Percentiles rank a stretch among this genome's conserved stretches.
Conservation (phyloP, 352 stramenopile species). For the Phytopythium mirpurense region DNA sequence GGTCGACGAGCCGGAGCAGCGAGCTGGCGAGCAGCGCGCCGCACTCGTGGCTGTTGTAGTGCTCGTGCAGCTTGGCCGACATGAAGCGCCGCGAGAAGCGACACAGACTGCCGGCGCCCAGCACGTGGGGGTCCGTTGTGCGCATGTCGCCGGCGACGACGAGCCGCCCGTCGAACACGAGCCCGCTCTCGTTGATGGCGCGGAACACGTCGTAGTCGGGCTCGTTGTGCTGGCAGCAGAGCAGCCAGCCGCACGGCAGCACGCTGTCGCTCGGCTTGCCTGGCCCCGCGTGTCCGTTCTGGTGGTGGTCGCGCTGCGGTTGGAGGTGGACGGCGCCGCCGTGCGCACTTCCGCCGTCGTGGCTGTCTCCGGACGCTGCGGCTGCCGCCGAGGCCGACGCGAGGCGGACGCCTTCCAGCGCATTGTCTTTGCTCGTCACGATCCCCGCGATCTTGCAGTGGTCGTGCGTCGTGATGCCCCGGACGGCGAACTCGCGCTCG, state of each 20-base stretch:
- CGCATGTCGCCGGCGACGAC: constrained; percentile 85
- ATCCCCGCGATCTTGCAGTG: constrained; percentile 46
- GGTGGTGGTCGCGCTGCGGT: no score
- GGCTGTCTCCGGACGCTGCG: not conserved
- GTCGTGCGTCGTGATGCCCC: constrained; percentile 32
- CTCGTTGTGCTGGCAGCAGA: constrained; percentile 84
- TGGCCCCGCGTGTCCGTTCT: no score
- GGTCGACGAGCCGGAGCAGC: constrained; percentile 67
- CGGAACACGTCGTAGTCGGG: constrained; percentile 86
- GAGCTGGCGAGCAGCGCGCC: constrained; percentile 62
- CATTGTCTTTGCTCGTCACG: constrained; percentile 22
- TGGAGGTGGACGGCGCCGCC: not conserved
- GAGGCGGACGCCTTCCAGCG: constrained; percentile 41
- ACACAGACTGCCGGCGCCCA: constrained; percentile 61
- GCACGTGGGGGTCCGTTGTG: constrained; percentile 80
- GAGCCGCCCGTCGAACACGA: constrained; percentile 90
- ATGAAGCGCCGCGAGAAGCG: constrained; percentile 84
- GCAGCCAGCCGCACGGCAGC: constrained; percentile 59
- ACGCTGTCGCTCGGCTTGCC: constrained; percentile 8
- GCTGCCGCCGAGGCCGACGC: constrained; percentile 14
- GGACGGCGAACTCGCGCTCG: constrained; percentile 40
- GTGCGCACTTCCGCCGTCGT: not conserved
- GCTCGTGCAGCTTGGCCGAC: constrained; percentile 63
- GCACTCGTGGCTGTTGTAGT: constrained; percentile 75
- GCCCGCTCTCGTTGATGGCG: constrained; percentile 86